phyloP scores from a whole-genome alignment of 2,329 filamentous ascomycete genomes.

The Epichloe baconii region DNA sequence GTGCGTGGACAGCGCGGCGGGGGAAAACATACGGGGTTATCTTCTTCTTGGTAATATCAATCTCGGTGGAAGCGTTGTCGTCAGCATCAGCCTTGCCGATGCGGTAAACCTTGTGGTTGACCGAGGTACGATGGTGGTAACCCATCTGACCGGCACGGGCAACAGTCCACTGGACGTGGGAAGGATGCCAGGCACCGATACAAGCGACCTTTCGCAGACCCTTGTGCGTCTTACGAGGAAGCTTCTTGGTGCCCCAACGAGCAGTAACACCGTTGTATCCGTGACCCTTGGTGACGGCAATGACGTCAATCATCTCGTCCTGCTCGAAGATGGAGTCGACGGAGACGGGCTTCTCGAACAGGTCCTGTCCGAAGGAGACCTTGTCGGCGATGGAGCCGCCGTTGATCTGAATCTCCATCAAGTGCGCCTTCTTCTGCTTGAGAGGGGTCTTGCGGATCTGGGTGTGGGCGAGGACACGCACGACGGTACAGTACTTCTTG shows the following conservation, averaged over 20 bases:
- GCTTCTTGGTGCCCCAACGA: slow-evolving; percentile 99
- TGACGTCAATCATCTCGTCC: slow-evolving; percentile 98
- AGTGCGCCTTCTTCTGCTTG: slow-evolving; percentile 99
- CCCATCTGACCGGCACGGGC: slow-evolving; percentile 98
- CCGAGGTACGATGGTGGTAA: slow-evolving; percentile 99
- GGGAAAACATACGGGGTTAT: slow-evolving; percentile 78
- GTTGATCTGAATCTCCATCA: slow-evolving; percentile 99
- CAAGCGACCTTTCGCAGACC: slow-evolving; percentile 99
- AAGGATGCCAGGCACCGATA: slow-evolving; percentile 99
- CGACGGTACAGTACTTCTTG: slow-evolving; percentile 99
- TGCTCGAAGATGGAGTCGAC: slow-evolving; percentile 94
- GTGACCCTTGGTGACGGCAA: slow-evolving; percentile 99
- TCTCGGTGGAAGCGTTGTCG: slow-evolving; percentile 85
- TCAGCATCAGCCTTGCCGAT: slow-evolving; percentile 87
- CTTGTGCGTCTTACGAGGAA: slow-evolving; percentile 99
- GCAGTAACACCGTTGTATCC: slow-evolving; percentile 94
- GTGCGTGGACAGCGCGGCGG: neutral
- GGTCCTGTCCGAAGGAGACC: slow-evolving; percentile 85
- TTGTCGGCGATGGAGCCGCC: slow-evolving; percentile 92
- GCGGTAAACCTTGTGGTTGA: slow-evolving; percentile 99
- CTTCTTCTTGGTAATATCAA: slow-evolving; percentile 97
- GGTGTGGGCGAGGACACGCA: slow-evolving; percentile 98
- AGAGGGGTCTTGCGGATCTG: slow-evolving; percentile 98
- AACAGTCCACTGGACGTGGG: slow-evolving; percentile 99
- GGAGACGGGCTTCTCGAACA: slow-evolving; percentile 98